Base-by-base conservation (phyloP, 2,329 filamentous ascomycete species). In the Calonectria ilicicola region DNA sequence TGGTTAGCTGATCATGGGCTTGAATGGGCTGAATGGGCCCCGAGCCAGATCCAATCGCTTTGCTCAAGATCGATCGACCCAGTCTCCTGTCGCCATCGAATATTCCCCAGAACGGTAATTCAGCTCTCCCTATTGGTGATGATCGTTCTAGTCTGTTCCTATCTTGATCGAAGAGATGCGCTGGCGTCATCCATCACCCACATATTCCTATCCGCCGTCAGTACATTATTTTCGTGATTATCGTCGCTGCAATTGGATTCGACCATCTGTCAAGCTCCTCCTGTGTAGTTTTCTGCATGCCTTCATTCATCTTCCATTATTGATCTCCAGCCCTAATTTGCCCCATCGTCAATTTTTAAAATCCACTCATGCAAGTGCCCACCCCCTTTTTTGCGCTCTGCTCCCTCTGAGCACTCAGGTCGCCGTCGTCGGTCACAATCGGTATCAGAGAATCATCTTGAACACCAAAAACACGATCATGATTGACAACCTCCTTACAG, bases 1-100 rank as follows among this genome's bases (percentile, higher is more conserved):
- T 65, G 68, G 62, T 32, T 66, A 38, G 69, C 47, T 69, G 14
- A 26, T 53, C 56, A 19, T 70, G 51, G 53, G 49, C 51, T 42
- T 42, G 56, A 40, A 46, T 64, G 42, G 32, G 38, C 42, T 60
- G 32, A 60, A 60, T 60, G 53, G 53, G 21, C 29, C 64, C 21
- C 35, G 26, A 40, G 23, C 56, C 58, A 64, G 65, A 47, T 64
- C 66, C 70, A 69, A 72, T 72, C 66, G 70, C 51, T 35, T 44
- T 29, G 26, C 66, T 35, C 10, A 47, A 65, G 65, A 72, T 72
- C 70, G 69, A 72, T 72, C 69, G 51, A 60, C 68, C 63, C 63
- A 40, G 46, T 49, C 64, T 35, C 26, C 19, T 23, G 17, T 71
- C 64, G 29, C 56, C 56, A 60, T 71, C 46, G 35, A 26, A 56